phyloP scores from a whole-genome alignment of 2,329 filamentous ascomycete genomes.

The Colletotrichum acutatum region DNA sequence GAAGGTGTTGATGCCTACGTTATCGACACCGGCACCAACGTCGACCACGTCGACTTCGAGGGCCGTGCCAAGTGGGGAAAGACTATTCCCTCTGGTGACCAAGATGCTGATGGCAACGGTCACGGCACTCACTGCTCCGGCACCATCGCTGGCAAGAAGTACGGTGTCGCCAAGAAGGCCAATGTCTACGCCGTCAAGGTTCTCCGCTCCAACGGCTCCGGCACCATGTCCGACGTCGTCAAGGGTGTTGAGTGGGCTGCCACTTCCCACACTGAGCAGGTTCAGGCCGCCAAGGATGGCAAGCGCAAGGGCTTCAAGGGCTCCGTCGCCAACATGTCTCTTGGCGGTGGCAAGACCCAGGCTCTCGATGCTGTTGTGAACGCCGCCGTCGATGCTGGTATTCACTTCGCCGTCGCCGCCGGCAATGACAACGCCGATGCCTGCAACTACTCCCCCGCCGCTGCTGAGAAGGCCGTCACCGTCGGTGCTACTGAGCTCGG shows the following conservation, averaged over 20 bases:
- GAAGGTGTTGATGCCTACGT: conserved; percentile 99
- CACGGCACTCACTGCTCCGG: conserved; percentile 99
- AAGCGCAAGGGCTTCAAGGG: conserved; percentile 99
- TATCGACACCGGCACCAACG: conserved; percentile 97
- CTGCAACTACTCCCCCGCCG: conserved; percentile 98
- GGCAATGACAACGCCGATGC: conserved; percentile 99
- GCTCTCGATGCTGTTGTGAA: conserved; percentile 93
- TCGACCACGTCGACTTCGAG: conserved; percentile 95
- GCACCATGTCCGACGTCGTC: conserved; percentile 98
- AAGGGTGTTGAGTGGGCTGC: conserved; percentile 98
- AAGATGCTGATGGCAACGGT: conserved; percentile 93
- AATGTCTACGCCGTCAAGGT: conserved; percentile 98
- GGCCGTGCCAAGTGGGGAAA: conserved; percentile 96
- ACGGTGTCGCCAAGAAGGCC: conserved; percentile 99
- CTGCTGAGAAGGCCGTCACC: conserved; percentile 90
- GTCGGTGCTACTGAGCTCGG: conserved; percentile 94
- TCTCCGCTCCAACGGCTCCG: conserved; percentile 94
- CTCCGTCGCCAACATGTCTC: conserved; percentile 98
- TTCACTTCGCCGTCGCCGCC: conserved; percentile 98
- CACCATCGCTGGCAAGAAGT: conserved; percentile 97
- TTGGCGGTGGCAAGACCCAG: conserved; percentile 95
- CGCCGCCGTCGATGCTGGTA: conserved; percentile 88
- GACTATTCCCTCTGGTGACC: conserved; percentile 88
- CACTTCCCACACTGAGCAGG: conserved; percentile 79
- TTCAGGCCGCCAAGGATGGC: conserved; percentile 82